A percentile compares a stretch with the other conserved stretches of the same genome.
These are phyloP conservation scores for Erodium texanum DNA, from an alignment of 441 rosid genomes.

Conservation along the genomic window DNA sequence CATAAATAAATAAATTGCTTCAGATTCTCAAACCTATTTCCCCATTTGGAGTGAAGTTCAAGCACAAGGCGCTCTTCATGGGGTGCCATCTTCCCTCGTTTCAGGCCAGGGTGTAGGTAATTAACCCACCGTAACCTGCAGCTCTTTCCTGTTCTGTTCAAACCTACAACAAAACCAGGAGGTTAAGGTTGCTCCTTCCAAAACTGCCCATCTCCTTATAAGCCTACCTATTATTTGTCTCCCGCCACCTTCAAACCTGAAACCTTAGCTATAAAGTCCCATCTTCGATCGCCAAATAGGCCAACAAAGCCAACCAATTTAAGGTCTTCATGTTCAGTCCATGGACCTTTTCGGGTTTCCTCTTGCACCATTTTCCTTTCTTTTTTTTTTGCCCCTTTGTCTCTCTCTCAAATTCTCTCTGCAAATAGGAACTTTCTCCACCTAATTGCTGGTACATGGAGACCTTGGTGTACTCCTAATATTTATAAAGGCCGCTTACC, in stretches of 20 bases:
- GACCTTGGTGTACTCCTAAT: constrained; percentile 17
- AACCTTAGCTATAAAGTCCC: constrained; percentile 97
- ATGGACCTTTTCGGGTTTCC: constrained; percentile 77
- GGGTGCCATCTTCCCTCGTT: constrained; percentile 80
- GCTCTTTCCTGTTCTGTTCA: constrained; percentile 97
- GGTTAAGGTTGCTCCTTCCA: constrained; percentile 46
- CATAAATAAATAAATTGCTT: background rate
- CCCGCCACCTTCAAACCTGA: constrained; percentile 99
- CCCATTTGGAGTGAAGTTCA: constrained; percentile 88
- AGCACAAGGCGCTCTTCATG: constrained; percentile 85
- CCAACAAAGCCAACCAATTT: constrained; percentile 77
- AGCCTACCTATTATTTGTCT: constrained; percentile 64
- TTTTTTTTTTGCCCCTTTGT: constrained; percentile 12
- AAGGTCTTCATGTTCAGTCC: constrained; percentile 93
- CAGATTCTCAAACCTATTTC: constrained; percentile 64
- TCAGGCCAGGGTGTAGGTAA: constrained; percentile 92
- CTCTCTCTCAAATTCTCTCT: constrained; percentile 16
- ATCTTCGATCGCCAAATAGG: constrained; percentile 87
- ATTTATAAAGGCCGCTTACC: constrained; percentile 33
- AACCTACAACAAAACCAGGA: constrained; percentile 79
- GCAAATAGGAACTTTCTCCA: constrained; percentile 8
- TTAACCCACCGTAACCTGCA: constrained; percentile 99
- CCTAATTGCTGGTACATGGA: constrained; percentile 24
- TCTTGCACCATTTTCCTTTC: constrained; percentile 56
- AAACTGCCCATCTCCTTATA: constrained; percentile 42